Base-by-base conservation (phyloP, 2,329 filamentous ascomycete species). In the Zasmidium angulare region DNA sequence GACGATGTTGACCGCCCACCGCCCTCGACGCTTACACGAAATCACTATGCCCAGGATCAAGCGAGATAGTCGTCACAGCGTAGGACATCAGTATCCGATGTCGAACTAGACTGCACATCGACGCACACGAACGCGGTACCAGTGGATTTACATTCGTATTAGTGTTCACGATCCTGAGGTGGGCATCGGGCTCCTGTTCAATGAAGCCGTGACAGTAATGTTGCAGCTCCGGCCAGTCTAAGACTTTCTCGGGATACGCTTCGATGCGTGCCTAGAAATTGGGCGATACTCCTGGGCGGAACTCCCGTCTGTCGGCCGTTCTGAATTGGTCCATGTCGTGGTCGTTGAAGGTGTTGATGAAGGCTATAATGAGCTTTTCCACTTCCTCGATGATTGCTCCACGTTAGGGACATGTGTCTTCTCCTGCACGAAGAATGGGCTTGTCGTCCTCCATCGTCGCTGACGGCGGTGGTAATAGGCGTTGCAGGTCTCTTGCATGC, bases 211-310 rank as follows among this genome's bases (percentile, higher is more conserved):
- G 22, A 49, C 56, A 58, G 9, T 53, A 50, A 6, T 53, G n/a
- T 22, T 48, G 36, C 20, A 58, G 40, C 19, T 49, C 56, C n/a
- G 52, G 7, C 50, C 56, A 58, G 17, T 49, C 22, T 40, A 58
- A 24, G 49, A 46, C 56, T 14, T 58, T 36, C 10, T 36, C 26
- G 10, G 56, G 49, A 22, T 47, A 53, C 40, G 47, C 29, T 12
- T 53, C 50, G 40, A 53, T 36, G 12, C 46, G 49, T 7, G 50
- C 40, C 53, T 53, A 43, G 23, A 58, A 58, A n/a, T 24, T 23
- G 21, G 56, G 56, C 17, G 49, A 47, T 7, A 58, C 31, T 23
- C 50, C 43, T 21, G 24, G 12, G 24, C 36, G 49, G 43, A 58
- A 49, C 22, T 58, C 40, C 9, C 20, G 19, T 19, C 56, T 36